Evolutionary conservation across 208 protist species (phyloP), one percentile per base, ranked within the genome.

Genomic region (Crithidia bombi): DNA sequence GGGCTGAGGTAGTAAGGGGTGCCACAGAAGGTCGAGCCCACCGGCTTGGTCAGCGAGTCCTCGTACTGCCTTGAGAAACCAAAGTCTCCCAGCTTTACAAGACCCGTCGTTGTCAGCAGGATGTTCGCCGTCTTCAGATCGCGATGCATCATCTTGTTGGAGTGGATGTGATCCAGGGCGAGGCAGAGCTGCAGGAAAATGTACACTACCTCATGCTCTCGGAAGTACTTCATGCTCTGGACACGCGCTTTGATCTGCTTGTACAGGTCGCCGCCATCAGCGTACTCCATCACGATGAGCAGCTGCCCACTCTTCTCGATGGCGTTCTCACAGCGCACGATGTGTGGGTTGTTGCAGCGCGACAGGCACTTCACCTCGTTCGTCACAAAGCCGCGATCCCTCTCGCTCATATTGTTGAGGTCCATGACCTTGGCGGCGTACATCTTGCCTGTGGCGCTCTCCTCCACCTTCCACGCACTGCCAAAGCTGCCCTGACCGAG

Each of bases 281-380:
- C 90, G 81, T 90, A 95, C 79, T 98, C 89, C 89, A 92, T 92
- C 19, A 92, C 78, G 61, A 95, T 95, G 19, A 95, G 65, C 30
- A 95, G 69, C 65, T 86, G 86, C 2, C 88, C 88, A 39, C 84
- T 83, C 36, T 73, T 65, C 55, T 93, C 85, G 49, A 85, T 74
- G 2, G 85, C 82, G 14, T 79, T 70, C 12, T 79, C 76, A 70
- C 97, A 97, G 30, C 82, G 79, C 5, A 97, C 89, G 43, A 98
- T 97, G 81, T 97, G 93, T 14, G 93, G 91, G 81, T 97, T 95
- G 59, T 86, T 79, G 78, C 93, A 92, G 5, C 85, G 78, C n/a
- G 88, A 90, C 35, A 98, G 91, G 49, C 97, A 87, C 69, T 94
- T 90, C 35, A 97, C 91, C 75, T 98, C 96, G 67, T 98, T 98